These are phyloP conservation scores for Candida tetrigidarum DNA, from an alignment of 1,139 yeast genomes.

Conservation along the genomic window DNA sequence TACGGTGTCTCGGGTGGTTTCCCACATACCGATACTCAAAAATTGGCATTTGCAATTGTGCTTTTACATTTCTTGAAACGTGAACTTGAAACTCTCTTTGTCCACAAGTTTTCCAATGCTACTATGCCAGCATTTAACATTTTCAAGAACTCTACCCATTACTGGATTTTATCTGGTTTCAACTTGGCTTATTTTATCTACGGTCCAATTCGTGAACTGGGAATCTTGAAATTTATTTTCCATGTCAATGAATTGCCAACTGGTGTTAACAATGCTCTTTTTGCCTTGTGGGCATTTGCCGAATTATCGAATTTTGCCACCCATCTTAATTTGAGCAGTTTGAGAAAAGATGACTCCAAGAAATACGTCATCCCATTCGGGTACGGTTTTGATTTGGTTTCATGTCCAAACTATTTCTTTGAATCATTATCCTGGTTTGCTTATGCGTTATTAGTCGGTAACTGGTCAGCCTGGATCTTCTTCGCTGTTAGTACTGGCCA, in stretches of 20 bases:
- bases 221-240: constrained; percentile 26
- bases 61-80: constrained; percentile 83
- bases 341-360: constrained; percentile 50
- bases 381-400: constrained; percentile 49
- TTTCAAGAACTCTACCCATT: constrained; percentile 88
- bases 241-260: constrained; percentile 36
- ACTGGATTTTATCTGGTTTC: constrained; percentile 88
- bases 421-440: constrained; percentile 78
- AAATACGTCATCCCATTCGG: constrained; percentile 50
- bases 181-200: constrained; percentile 71
- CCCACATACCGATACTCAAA: constrained; percentile 49
- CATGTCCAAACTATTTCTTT: constrained; percentile 88
- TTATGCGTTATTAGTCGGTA: constrained; percentile 72
- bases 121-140: constrained; percentile 92
- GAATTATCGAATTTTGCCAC: constrained; percentile 75
- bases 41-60: constrained; percentile 55
- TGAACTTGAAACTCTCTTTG: constrained; percentile 81
- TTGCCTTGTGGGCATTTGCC: constrained; percentile 60
- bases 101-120: constrained; percentile 82
- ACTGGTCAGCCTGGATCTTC: constrained; percentile 77
- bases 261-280: constrained; percentile 31
- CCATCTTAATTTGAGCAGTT: constrained; percentile 62
- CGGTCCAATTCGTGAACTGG: constrained; percentile 45
- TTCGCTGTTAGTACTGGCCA: constrained; percentile 72
- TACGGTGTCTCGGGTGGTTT: constrained; percentile 15